Base-by-base conservation (phyloP, 306 rosid genomes). In the Gleditsia sinensis region DNA sequence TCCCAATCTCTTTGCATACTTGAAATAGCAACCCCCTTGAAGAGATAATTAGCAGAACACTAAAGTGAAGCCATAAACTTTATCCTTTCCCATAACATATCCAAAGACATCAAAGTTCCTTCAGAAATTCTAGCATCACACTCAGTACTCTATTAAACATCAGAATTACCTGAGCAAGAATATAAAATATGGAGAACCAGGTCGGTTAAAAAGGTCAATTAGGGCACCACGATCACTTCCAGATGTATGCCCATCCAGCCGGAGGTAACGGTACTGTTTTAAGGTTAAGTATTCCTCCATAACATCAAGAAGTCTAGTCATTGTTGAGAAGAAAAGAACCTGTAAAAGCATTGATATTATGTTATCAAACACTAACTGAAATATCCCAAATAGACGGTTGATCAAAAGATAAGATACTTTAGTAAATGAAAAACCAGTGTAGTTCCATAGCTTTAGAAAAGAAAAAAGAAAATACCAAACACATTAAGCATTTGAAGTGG, bases 241-340 rank as follows among this genome's bases (percentile, higher is more conserved):
- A 64, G 94, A 88, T 69, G 99, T 95, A 84, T 95, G 99, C 50
- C 99, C 99, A 83, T 94, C 98, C 84, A 94, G 78, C 66, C 98
- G 86, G 79, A 94, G 98, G 80, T 94, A 94, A 24, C 86, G 83
- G 83, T 95, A 89, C 32, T 95, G 99, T 79, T 95, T 95, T 34
- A 30, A 21, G 71, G 81, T n/a, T 75, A 95, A 91, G 76, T 95
- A 95, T 59, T 95, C 99, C 90, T 95, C 99, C 99, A 95, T 95
- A 68, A 95, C 97, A 85, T 95, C 97, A 55, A 95, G 94, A 77
- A 95, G 89, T 76, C 99, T 91, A 64, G 99, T 95, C 99, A 95
- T 95, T 48, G 99, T 95, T 27, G 99, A 95, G 88, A 95, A 95
- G 91, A 95, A 95, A 73, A 95, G 99, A 89, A 95, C 96, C 99